phyloP scores from a whole-genome alignment of 208 protist species.

The Acanthamoeba pearcei region DNA sequence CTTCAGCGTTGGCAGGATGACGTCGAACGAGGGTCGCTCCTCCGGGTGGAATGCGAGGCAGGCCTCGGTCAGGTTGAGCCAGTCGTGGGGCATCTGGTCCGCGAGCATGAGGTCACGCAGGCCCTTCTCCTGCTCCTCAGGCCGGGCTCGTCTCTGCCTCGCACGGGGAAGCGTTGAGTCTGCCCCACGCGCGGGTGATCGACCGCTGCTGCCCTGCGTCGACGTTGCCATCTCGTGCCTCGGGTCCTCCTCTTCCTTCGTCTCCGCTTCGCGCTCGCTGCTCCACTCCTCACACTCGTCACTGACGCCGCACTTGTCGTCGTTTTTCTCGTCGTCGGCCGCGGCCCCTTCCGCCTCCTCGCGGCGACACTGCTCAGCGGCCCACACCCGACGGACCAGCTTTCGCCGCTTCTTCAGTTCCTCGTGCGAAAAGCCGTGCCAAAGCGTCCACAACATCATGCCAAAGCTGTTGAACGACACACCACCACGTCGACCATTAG shows the following conservation, averaged over 20 bases:
- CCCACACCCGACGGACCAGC: not conserved
- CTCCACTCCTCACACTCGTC: not conserved
- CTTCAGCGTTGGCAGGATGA: not conserved
- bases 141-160: not conserved
- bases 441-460: slow-evolving; percentile 3
- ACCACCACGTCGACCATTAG: no score
- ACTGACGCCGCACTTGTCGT: not conserved
- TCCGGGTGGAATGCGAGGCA: not conserved
- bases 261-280: not conserved
- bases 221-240: not conserved
- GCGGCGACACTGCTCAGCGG: not conserved
- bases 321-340: not conserved
- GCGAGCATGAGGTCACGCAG: not conserved
- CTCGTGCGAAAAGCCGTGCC: slow-evolving; percentile 31
- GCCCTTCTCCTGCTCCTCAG: not conserved
- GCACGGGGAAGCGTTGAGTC: not conserved
- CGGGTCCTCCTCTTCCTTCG: not conserved
- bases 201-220: not conserved
- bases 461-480: not conserved
- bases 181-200: not conserved
- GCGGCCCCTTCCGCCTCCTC: not conserved
- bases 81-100: not conserved
- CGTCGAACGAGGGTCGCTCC: not conserved
- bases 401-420: slow-evolving; percentile 1
- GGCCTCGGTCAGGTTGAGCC: not conserved